Evolutionary conservation across 2,329 filamentous ascomycete species (phyloP), one percentile per base, ranked within the genome.

Genomic region (Venturia pyrina): DNA sequence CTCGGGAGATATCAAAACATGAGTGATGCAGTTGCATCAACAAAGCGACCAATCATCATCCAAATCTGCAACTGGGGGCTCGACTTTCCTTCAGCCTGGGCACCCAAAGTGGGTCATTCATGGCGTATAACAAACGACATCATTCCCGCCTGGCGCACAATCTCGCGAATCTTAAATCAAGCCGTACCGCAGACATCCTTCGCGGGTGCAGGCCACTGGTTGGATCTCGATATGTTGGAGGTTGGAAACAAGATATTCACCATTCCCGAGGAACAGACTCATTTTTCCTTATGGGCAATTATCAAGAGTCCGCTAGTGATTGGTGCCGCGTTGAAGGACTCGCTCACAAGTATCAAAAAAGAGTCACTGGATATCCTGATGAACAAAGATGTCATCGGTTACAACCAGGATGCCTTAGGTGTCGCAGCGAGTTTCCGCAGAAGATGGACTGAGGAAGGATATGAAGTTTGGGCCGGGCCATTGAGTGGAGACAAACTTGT

Each of bases 1-100:
- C 11, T 53, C 3, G 69, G 76, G 32, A 77, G 83, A 11, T 86
- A 79, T 71, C 70, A 70, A 5, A 68, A 70, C 24, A 85, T 86
- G 83, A 75, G 80, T 21, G 78, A 84, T 70, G 81, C 81, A 0
- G 73, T 85, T 65, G 71, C 72, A 11, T 80, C 80, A 10, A 77
- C 75, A 2, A 73, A 78, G 11, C 48, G 48, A 24, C 73, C 75
- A 1, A 80, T 82, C 17, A 68, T 80, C 5, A 81, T 81, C 68
- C 73, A 75, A 7, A 71, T 82, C 68, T 82, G 79, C 70, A 79
- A 83, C 65, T 84, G 82, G 82, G 81, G 81, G 2, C 70, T 76
- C 1, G 78, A 43, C 10, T 80, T 81, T 68, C 80, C 78, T 3
- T 74, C 80, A 68, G 79, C 78, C 1, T 79, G 79, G 0, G 79